Base-by-base conservation (phyloP, 805 yeast genomes). In the Naumovozyma castellii region DNA sequence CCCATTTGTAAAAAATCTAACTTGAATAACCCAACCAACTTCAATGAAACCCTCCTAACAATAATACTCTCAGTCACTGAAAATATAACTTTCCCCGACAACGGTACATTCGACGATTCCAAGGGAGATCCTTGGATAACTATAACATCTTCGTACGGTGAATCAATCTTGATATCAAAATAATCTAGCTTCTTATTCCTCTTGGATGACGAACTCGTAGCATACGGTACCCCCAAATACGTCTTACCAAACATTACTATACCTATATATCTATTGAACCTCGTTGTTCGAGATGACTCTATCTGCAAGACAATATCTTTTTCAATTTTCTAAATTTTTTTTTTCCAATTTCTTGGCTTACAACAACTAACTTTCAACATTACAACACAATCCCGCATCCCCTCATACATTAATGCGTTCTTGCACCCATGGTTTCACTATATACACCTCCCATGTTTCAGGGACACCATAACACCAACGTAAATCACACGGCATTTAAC, bases 31-130 rank as follows among this genome's bases (percentile, higher is more conserved):
- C 88, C 86, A 32, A 71, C 71, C 5, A 90, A 61, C 45, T 75
- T 71, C 38, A 90, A 61, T 0, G 76, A 57, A 39, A 90, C 62
- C 45, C 68, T 73, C 51, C 76, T 78, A 32, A 87, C 71, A 3
- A 75, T 54, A 20, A 83, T 58, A 3, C 87, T 78, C 37, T 85
- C 94, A 10, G 73, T 71, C 2, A 84, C 70, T 0, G 86, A 72
- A 32, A 90, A 62, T 0, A 81, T 83, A 15, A 90, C 71, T 22
- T 74, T 75, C 2, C 97, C 98, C 0, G 77, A 61, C 29, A 92
- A 61, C n/a, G 80, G 67, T 2, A 74, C 80, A 2, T 94, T 78
- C 0, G 84, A 73, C 0, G 94, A 85, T 41, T 83, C 92, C 34
- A 73, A 70, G 16, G 80, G 80, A 1, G 81, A 62, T 3, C 96